Percentiles rank a stretch among this genome's conserved stretches.
Conservation (phyloP, 1,139 yeast genomes). For the Yamadazyma atmosphaerica region DNA sequence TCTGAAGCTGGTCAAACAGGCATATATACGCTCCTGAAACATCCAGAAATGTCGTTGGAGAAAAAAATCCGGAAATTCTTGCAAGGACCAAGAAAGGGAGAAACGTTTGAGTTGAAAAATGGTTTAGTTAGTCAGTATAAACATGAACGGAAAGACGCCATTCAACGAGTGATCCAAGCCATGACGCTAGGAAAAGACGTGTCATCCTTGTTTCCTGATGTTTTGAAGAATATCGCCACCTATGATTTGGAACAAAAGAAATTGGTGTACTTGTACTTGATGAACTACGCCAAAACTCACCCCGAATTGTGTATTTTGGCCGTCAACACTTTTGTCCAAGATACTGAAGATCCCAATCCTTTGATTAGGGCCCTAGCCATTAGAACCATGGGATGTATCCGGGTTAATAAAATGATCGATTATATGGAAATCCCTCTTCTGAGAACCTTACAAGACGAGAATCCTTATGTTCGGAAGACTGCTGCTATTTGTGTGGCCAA, state of each 20-base stretch:
- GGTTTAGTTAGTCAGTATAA: slow-evolving; percentile 96
- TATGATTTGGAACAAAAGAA: slow-evolving; percentile 97
- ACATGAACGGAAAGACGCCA: slow-evolving; percentile 92
- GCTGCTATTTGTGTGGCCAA: slow-evolving; percentile 98
- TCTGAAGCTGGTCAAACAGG: too few species aligned
- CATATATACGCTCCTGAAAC: too few species aligned
- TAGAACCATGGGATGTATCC: slow-evolving; percentile 97
- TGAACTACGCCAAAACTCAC: slow-evolving; percentile 96
- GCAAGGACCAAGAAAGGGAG: slow-evolving; percentile 59
- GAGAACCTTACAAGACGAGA: slow-evolving; percentile 84
- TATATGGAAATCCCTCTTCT: slow-evolving; percentile 89
- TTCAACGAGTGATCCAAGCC: slow-evolving; percentile 94
- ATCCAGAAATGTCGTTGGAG: slow-evolving; percentile 45
- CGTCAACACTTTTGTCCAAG: slow-evolving; percentile 95
- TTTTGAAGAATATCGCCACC: slow-evolving; percentile 93
- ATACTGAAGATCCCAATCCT: slow-evolving; percentile 96
- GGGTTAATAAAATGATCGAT: slow-evolving; percentile 94
- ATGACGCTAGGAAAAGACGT: slow-evolving; percentile 99
- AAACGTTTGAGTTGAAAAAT: slow-evolving; percentile 81
- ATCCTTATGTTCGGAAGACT: slow-evolving; percentile 96
- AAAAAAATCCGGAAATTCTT: slow-evolving; percentile 45
- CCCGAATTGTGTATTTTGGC: slow-evolving; percentile 96
- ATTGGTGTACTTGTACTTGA: slow-evolving; percentile 87
- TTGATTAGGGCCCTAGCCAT: slow-evolving; percentile 94
- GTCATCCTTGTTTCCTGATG: slow-evolving; percentile 91